A percentile compares a stretch with the other conserved stretches of the same genome.
Conservation (phyloP, 2,329 filamentous ascomycete species). For the Penicillium sp. region DNA sequence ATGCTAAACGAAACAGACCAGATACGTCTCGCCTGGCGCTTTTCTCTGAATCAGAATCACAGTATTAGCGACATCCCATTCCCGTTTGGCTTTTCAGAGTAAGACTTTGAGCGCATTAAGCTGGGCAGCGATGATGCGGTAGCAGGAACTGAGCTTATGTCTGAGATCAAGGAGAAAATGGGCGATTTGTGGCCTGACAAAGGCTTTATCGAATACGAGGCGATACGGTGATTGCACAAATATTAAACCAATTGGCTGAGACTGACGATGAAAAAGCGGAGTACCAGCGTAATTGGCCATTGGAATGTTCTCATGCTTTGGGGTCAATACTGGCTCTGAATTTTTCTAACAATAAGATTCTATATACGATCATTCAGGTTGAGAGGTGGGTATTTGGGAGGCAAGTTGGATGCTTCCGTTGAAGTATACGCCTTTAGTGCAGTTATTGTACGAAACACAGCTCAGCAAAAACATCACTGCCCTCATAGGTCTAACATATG, state of each 20-base stretch:
- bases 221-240: constrained; percentile 23
- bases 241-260: constrained; percentile 23
- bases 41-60: no score
- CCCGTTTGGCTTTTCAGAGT: constrained; percentile 22
- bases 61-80: constrained; percentile 13
- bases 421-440: no score
- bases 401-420: no score
- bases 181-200: constrained; percentile 26
- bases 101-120: constrained; percentile 21
- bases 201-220: constrained; percentile 23
- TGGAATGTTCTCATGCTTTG: constrained; percentile 20
- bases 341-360: no score
- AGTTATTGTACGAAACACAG: no score
- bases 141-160: constrained; percentile 21
- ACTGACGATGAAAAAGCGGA: constrained; percentile 22
- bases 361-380: no score
- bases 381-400: no score
- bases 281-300: constrained; percentile 24
- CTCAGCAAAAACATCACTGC: no score
- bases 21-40: no score
- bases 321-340: background rate
- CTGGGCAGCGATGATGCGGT: constrained; percentile 21
- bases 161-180: constrained; percentile 20
- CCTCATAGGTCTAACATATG: no score
- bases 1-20: no score